Conservation (phyloP, 805 yeast genomes). For the Zygoascus tannicola region DNA sequence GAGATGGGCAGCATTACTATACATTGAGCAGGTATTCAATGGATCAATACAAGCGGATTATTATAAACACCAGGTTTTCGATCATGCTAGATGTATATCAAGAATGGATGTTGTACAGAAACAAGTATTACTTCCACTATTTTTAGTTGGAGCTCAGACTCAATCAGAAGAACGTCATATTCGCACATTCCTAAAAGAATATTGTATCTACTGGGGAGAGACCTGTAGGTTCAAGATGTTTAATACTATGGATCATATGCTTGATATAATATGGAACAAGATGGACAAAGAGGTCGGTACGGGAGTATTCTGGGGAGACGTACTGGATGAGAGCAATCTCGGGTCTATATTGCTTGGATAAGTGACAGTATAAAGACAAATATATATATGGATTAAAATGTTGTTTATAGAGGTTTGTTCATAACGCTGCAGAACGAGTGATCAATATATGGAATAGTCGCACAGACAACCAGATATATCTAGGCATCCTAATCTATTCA, state of each 20-base stretch:
- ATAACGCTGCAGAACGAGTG: no score
- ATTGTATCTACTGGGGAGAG: neutral
- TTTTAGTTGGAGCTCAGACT: neutral
- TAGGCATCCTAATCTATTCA: neutral
- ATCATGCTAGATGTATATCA: neutral
- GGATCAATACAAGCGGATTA: neutral
- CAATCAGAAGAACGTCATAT: neutral
- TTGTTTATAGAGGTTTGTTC: no score
- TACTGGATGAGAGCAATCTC: neutral
- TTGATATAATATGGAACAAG: neutral
- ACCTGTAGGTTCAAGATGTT: neutral
- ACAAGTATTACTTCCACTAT: constrained; percentile 1
- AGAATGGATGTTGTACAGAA: neutral
- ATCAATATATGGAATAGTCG: no score
- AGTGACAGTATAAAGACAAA: neutral
- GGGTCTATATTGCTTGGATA: neutral
- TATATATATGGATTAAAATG: neutral
- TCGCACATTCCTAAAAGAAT: neutral
- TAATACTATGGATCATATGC: neutral
- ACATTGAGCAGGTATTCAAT: neutral
- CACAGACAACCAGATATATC: no score
- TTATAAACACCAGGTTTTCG: neutral
- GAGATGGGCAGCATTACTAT: constrained; percentile 1
- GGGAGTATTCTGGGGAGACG: neutral
- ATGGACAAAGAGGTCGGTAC: neutral